Conservation (phyloP, 2,329 filamentous ascomycete genomes). For the Escovopsis sp. region DNA sequence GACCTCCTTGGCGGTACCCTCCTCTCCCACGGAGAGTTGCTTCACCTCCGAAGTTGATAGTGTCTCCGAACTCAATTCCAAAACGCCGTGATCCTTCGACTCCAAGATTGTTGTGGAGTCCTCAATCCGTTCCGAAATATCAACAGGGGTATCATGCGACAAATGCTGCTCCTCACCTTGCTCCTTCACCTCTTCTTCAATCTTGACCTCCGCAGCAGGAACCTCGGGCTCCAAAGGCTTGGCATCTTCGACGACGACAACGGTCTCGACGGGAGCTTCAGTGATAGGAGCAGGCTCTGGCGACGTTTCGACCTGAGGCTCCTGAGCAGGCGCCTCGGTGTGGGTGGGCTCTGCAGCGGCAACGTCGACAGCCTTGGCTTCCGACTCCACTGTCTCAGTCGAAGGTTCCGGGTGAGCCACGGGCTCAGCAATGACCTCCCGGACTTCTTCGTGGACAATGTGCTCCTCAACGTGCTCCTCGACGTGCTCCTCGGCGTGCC, state of each 20-base stretch:
- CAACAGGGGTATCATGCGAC: slow-evolving; percentile 24
- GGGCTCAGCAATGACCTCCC: slow-evolving; percentile 5
- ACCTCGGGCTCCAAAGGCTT: slow-evolving; percentile 20
- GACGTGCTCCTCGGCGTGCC: background rate
- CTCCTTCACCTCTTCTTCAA: slow-evolving; percentile 16
- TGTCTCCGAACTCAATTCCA: slow-evolving; percentile 15
- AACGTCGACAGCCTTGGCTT: background rate
- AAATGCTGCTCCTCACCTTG: slow-evolving; percentile 30
- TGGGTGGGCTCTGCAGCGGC: slow-evolving; percentile 4
- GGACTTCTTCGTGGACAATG: background rate
- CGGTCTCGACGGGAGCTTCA: background rate
- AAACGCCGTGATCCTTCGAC: slow-evolving; percentile 13
- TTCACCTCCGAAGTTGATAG: slow-evolving; percentile 12
- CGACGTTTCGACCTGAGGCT: slow-evolving; percentile 2
- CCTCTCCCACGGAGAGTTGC: slow-evolving; percentile 9
- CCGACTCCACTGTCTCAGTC: background rate
- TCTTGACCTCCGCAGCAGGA: slow-evolving; percentile 23
- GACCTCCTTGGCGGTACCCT: slow-evolving; percentile 7
- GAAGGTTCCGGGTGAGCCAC: slow-evolving; percentile 3
- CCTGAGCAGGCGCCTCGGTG: background rate
- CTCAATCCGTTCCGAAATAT: slow-evolving; percentile 18
- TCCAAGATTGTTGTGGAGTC: slow-evolving; percentile 12
- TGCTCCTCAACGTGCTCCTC: background rate
- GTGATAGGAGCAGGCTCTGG: background rate
- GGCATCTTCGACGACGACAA: background rate